These are phyloP conservation scores for Trypanosoma melophagium DNA, from an alignment of 208 protist species.

Conservation along the genomic window DNA sequence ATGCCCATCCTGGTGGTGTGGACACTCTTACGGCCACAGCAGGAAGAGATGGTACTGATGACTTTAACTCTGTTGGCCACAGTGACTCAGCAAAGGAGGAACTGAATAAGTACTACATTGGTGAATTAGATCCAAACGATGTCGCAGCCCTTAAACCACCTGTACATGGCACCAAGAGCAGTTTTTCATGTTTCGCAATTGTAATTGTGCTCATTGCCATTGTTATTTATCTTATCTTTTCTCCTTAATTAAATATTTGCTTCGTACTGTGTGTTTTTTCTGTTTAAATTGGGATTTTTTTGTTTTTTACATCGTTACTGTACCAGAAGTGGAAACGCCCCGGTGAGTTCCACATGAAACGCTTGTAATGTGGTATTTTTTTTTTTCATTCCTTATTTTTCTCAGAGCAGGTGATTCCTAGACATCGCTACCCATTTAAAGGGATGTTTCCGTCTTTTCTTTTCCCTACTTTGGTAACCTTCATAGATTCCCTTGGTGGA, in stretches of 20 bases:
- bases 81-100: constrained; percentile 60
- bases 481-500: no score
- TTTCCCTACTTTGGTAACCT: no score
- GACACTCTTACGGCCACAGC: constrained; percentile 83
- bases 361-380: no score
- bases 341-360: no score
- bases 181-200: constrained; percentile 30
- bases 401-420: no score
- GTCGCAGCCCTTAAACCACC: constrained; percentile 30
- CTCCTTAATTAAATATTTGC: constrained; percentile 5
- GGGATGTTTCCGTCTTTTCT: no score
- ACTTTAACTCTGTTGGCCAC: constrained; percentile 85
- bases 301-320: no score
- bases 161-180: constrained; percentile 28
- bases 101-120: constrained; percentile 79
- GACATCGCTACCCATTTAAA: no score
- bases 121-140: constrained; percentile 68
- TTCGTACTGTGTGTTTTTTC: background rate
- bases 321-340: no score
- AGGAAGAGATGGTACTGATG: constrained; percentile 79
- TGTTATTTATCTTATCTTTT: constrained; percentile 23
- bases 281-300: background rate
- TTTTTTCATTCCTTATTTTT: no score
- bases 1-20: constrained; percentile 88
- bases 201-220: constrained; percentile 31